Base-by-base conservation (phyloP, 2,329 filamentous ascomycete genomes). In the Penicillium crustosum region DNA sequence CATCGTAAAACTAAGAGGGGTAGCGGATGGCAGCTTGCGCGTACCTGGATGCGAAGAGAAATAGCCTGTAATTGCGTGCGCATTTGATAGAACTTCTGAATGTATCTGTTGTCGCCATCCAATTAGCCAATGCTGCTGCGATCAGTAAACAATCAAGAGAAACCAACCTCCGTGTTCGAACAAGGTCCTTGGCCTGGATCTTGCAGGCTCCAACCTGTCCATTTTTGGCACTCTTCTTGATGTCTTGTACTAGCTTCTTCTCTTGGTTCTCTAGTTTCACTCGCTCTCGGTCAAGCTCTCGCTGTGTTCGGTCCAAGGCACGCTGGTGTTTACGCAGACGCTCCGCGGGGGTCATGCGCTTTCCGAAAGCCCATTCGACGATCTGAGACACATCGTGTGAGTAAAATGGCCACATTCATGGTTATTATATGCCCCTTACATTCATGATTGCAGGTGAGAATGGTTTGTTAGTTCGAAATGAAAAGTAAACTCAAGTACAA, bases 71-170 rank as follows among this genome's bases (percentile, higher is more conserved):
- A 79, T 75, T 97, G 93, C 65, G 93, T 97, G 66, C 92, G 88
- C 93, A 99, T 97, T 70, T 91, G 89, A 73, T 97, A 97, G 79
- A 99, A 99, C 77, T 97, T 97, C 77, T 97, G 92, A 58, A 99
- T 89, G 69, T 97, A 97, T 75, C 91, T 90, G 62, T 41, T 50
- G n/a, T 36, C 53, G 38, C n/a, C 42, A 38, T 41, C 50, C 9
- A 49, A 35, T 38, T 43, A 51, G 49, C 44, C 58, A 36, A 53
- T 43, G 38, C 41, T 38, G 43, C 25, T 35, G 27, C 23, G 29
- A 53, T 29, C 36, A 41, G 36, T 36, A 21, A 15, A 48, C 21
- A 48, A 27, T 19, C 23, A 23, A 48, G 43, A 27, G 47, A 2
- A 53, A 64, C 73, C 55, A 74, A 90, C 86, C 89, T 85, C 77